Evolutionary conservation across 2,329 filamentous ascomycete genomes (phyloP), one percentile per base, ranked within the genome.

Genomic region (Xylaria sp.): DNA sequence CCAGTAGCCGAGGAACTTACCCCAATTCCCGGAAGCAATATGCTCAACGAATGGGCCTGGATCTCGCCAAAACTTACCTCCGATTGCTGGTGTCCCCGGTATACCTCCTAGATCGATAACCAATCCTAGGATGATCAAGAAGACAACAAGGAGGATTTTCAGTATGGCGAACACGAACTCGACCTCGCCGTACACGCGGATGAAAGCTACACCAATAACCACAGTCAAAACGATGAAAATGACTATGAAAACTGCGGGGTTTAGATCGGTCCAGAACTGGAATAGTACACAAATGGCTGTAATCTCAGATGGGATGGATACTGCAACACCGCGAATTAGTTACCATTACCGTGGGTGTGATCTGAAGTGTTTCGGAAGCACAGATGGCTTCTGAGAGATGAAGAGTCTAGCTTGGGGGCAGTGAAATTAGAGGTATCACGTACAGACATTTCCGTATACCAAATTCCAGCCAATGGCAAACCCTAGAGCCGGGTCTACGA

Each of bases 21-120:
- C 90, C 81, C 83, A 87, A 65, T 74, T 72, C 0, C 87, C 88
- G 0, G 80, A 81, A 2, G 83, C 83, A n/a, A 91, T 85, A 74
- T 90, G 87, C 72, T 90, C 86, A 39, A 90, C 88, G 72, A 91
- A 90, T 0, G 90, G 88, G 1, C 89, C 90, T 0, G 91, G 91
- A 36, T 89, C 78, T 61, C 82, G 86, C 91, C 91, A 94, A 78
- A 91, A 92, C 45, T 83, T 79, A 77, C 93, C 93, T 1, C 91
- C 91, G 60, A 89, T 83, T 4, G 86, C 81, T 23, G 86, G 82
- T 0, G 84, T 84, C 4, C 87, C 86, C 0, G 88, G 85, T 1
- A 88, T 83, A 55, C 88, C 89, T 34, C 89, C 89, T 0, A 90
- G 82, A 73, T 89, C 86, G 72, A 91, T 87, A 65, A 90, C 82